These are phyloP conservation scores for Irpex sp. DNA, from an alignment of 1,284 basidiomycete genomes.

Conservation along the genomic window DNA sequence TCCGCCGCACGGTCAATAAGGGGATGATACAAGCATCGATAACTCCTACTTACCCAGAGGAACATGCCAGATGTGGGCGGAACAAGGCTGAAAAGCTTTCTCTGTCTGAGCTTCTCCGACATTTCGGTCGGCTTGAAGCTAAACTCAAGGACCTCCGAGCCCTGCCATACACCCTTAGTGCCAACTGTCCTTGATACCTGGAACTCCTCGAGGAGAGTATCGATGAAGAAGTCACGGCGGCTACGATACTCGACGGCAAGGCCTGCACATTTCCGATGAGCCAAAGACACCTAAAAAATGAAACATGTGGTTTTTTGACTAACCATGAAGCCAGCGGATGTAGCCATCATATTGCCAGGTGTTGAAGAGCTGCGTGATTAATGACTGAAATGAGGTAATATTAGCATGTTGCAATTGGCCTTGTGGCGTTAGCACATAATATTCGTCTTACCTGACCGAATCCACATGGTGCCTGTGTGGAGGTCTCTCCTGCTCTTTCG, in stretches of 20 bases:
- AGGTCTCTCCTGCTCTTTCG: slow-evolving; percentile 69
- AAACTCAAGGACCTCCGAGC: slow-evolving; percentile 38
- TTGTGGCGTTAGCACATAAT: not conserved
- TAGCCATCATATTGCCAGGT: slow-evolving; percentile 71
- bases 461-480: slow-evolving; percentile 70
- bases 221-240: slow-evolving; percentile 59
- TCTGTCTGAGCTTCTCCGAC: slow-evolving; percentile 37
- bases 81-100: slow-evolving; percentile 57
- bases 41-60: slow-evolving; percentile 41
- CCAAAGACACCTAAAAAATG: not conserved
- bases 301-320: slow-evolving; percentile 15
- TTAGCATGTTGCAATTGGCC: not conserved
- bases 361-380: slow-evolving; percentile 57
- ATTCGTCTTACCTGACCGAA: slow-evolving; percentile 50
- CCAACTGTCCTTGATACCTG: slow-evolving; percentile 31
- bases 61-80: slow-evolving; percentile 71
- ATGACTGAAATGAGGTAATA: slow-evolving; percentile 30
- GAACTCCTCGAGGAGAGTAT: slow-evolving; percentile 50
- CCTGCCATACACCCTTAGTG: slow-evolving; percentile 31
- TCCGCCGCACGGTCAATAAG: not conserved
- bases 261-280: slow-evolving; percentile 27
- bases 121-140: slow-evolving; percentile 28
- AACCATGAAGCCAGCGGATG: slow-evolving; percentile 69
- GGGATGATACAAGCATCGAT: not conserved
- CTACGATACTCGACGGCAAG: slow-evolving; percentile 48